These are phyloP conservation scores for Pseudoturritis turrita DNA, from an alignment of 345 rosid species.

Conservation along the genomic window DNA sequence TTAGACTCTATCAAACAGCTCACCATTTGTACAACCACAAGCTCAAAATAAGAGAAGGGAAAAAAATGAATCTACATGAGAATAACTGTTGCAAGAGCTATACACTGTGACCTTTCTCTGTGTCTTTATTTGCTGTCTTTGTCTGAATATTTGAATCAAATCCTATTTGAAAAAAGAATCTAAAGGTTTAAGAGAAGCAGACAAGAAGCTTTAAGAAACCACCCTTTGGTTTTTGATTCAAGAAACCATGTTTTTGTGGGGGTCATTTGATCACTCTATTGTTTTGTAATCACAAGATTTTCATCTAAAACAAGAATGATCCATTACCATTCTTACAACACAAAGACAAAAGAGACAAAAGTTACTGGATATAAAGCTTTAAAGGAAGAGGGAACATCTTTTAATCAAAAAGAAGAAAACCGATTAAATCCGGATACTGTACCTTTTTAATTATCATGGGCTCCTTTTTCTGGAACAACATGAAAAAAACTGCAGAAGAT, in stretches of 20 bases:
- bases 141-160: neutral
- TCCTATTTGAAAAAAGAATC: neutral
- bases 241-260: neutral
- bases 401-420: constrained; percentile 19
- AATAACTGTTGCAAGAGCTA: constrained; percentile 8
- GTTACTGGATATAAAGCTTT: constrained; percentile 9
- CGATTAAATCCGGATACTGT: constrained; percentile 17
- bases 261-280: constrained; percentile 7
- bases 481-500: constrained; percentile 28
- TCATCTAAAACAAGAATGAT: constrained; percentile 10
- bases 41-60: neutral
- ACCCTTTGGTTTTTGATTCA: neutral
- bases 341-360: constrained; percentile 11
- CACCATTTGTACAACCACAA: constrained; percentile 3
- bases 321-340: constrained; percentile 18
- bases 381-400: constrained; percentile 15
- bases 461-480: constrained; percentile 29
- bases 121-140: constrained; percentile 5
- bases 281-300: constrained; percentile 13
- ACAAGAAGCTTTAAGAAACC: neutral
- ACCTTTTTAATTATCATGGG: constrained; percentile 26
- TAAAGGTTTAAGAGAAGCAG: neutral
- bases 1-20: constrained; percentile 9
- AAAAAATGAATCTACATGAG: constrained; percentile 17
- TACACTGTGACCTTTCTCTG: neutral